Percentiles rank a stretch among this genome's conserved stretches.
Evolutionary conservation across 257 asterid genomes (phyloP).

Genomic region (Datura wrightii): DNA sequence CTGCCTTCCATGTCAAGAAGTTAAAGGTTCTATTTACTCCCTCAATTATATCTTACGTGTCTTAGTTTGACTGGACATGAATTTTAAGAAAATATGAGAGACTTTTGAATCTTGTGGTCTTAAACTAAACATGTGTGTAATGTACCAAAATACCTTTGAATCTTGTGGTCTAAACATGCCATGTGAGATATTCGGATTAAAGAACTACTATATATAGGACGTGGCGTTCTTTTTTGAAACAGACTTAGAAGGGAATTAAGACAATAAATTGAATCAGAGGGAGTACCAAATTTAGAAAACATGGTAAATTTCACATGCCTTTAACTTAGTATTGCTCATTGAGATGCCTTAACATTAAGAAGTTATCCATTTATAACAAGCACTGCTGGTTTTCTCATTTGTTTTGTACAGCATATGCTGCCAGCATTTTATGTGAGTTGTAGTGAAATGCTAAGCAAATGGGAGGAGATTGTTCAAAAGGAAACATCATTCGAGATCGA

Average conservation of each 20-base stretch:
- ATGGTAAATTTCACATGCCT: not conserved
- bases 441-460: conserved; percentile 46
- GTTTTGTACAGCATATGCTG: conserved; percentile 45
- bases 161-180: too few species aligned
- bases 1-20: conserved; percentile 15
- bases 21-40: not conserved
- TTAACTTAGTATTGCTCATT: not conserved
- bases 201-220: too few species aligned
- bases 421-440: conserved; percentile 50
- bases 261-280: too few species aligned
- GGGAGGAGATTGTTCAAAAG: conserved; percentile 41
- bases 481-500: conserved; percentile 43
- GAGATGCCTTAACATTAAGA: not conserved
- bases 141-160: too few species aligned
- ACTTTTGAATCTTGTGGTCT: not conserved
- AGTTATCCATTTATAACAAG: not conserved
- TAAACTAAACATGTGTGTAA: too few species aligned
- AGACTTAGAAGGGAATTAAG: too few species aligned
- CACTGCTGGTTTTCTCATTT: not conserved
- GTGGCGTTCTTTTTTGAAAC: too few species aligned
- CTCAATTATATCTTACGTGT: too few species aligned
- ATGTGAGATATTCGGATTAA: not conserved
- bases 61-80: too few species aligned
- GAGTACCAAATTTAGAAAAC: not conserved
- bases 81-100: not conserved